These are phyloP conservation scores for Phytophthora aleatoria DNA, from an alignment of 352 stramenopile genomes.

Conservation along the genomic window DNA sequence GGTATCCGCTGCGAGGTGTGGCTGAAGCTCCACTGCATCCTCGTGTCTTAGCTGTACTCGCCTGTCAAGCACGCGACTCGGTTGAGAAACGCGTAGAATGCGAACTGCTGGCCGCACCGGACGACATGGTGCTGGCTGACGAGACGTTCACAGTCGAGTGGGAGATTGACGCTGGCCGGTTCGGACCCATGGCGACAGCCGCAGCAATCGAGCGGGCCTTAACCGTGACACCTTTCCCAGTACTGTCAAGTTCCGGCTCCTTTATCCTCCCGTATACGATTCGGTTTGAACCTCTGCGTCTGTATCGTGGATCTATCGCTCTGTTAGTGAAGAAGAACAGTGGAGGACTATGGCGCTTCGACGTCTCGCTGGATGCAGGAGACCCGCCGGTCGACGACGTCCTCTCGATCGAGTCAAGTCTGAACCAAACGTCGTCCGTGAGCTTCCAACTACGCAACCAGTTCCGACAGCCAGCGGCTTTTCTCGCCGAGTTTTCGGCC, in stretches of 20 bases:
- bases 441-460: conserved; percentile 90
- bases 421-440: conserved; percentile 87
- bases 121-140: conserved; percentile 43
- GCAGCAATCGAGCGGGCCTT: conserved; percentile 61
- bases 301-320: conserved; percentile 77
- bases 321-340: conserved; percentile 82
- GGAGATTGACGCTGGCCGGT: conserved; percentile 66
- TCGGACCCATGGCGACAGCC: conserved; percentile 51
- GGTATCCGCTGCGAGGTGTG: conserved; percentile 75
- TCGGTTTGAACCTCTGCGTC: conserved; percentile 86
- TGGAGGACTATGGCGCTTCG: conserved; percentile 88
- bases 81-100: conserved; percentile 68
- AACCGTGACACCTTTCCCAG: conserved; percentile 39
- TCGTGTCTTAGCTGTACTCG: conserved; percentile 51
- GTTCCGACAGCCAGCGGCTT: conserved; percentile 72
- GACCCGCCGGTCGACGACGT: conserved; percentile 88
- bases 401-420: conserved; percentile 84
- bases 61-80: conserved; percentile 68
- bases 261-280: conserved; percentile 55
- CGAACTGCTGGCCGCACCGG: conserved; percentile 59
- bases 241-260: conserved; percentile 1
- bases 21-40: conserved; percentile 73
- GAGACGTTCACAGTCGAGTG: conserved; percentile 64
- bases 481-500: conserved; percentile 88
- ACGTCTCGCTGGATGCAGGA: conserved; percentile 78